A percentile compares a stretch with the other conserved stretches of the same genome.
Conservation (phyloP, 805 yeast species). For the Saccharomycopsis selenospora region DNA sequence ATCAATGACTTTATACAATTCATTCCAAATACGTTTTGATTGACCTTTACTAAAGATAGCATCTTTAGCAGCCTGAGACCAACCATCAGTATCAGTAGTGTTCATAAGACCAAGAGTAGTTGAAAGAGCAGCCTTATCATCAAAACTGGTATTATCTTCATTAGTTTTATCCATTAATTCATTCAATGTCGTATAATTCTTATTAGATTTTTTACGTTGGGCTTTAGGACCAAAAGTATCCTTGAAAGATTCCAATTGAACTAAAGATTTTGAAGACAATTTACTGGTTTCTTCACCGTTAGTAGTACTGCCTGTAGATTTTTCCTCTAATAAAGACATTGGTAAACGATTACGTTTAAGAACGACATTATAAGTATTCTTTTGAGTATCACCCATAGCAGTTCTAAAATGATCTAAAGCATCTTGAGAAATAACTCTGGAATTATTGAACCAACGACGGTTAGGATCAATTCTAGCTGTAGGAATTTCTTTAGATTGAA, state of each 20-base stretch:
- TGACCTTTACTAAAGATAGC: conserved; percentile 95
- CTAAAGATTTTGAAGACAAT: conserved; percentile 68
- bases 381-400: conserved; percentile 69
- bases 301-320: conserved; percentile 30
- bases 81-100: conserved; percentile 62
- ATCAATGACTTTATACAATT: conserved; percentile 91
- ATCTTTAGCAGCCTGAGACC: conserved; percentile 87
- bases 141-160: conserved; percentile 49
- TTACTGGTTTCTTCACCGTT: conserved; percentile 40
- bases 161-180: conserved; percentile 61
- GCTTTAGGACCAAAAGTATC: conserved; percentile 91
- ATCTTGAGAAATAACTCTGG: conserved; percentile 96
- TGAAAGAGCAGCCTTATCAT: conserved; percentile 70
- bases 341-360: conserved; percentile 88
- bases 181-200: conserved; percentile 68
- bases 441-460: conserved; percentile 95
- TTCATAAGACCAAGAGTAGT: conserved; percentile 80
- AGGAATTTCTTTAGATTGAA: conserved; percentile 84
- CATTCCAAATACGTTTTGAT: conserved; percentile 98
- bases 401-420: conserved; percentile 90
- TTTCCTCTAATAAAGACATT: conserved; percentile 89
- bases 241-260: conserved; percentile 70
- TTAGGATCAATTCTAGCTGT: conserved; percentile 93
- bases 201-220: conserved; percentile 85
- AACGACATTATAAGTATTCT: conserved; percentile 64